These are phyloP conservation scores for Megacollybia marginata DNA, from an alignment of 768 basidiomycete species.

Conservation along the genomic window DNA sequence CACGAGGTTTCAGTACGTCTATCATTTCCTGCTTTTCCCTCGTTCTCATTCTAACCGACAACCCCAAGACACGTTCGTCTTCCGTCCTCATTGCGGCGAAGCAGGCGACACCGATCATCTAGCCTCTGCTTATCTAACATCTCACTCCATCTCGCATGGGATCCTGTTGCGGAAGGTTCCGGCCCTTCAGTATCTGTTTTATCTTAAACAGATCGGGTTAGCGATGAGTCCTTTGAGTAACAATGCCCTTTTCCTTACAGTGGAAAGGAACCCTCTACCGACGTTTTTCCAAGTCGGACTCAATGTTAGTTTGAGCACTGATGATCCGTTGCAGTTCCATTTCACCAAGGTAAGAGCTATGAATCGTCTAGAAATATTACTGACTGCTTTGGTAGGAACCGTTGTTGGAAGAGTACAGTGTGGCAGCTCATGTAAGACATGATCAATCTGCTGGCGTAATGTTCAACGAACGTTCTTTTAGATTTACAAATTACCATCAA, in stretches of 20 bases:
- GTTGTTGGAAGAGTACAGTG: slow-evolving; percentile 92
- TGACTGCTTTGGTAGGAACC: slow-evolving; percentile 57
- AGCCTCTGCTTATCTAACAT: slow-evolving; percentile 90
- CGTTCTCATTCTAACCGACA: slow-evolving; percentile 3
- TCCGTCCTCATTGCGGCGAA: slow-evolving; percentile 96
- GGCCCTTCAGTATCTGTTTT: slow-evolving; percentile 94
- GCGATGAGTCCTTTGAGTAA: slow-evolving; percentile 99
- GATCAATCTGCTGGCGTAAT: not conserved
- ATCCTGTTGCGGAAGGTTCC: slow-evolving; percentile 97
- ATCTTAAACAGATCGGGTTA: slow-evolving; percentile 95
- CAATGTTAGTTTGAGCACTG: slow-evolving; percentile 94
- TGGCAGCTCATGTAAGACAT: slow-evolving; percentile 81
- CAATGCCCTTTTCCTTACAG: slow-evolving; percentile 93
- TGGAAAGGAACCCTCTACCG: slow-evolving; percentile 94
- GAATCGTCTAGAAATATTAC: not conserved
- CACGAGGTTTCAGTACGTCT: slow-evolving; percentile 82
- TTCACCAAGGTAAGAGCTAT: slow-evolving; percentile 75
- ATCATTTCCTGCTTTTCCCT: not conserved
- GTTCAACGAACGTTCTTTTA: slow-evolving; percentile 19
- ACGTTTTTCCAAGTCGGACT: slow-evolving; percentile 96
- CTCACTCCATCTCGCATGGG: slow-evolving; percentile 99
- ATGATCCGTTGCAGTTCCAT: slow-evolving; percentile 95
- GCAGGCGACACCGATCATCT: slow-evolving; percentile 98
- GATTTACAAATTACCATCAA: slow-evolving; percentile 96
- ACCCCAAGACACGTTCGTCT: slow-evolving; percentile 81